Conservation (phyloP, 31 red algal genomes). For the Porphyra umbilicalis region DNA sequence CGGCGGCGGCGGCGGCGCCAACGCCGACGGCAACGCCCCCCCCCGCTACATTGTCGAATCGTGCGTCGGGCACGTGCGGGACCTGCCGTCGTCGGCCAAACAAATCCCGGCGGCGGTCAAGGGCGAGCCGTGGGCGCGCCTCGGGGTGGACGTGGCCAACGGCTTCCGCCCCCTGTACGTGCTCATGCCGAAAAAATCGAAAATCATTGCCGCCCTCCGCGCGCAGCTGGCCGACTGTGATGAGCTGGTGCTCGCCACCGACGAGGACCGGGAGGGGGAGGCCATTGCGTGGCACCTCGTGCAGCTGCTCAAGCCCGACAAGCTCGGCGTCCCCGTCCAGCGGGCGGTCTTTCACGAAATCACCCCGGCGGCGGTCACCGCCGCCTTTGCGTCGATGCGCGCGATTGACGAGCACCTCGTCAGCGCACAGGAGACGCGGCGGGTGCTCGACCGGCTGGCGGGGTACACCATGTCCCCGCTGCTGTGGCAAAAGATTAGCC, state of each 20-base stretch:
- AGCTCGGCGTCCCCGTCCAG: conserved; percentile 66
- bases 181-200: conserved; percentile 41
- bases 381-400: conserved; percentile 53
- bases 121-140: conserved; percentile 54
- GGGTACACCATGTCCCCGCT: conserved; percentile 86
- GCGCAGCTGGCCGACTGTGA: conserved; percentile 25
- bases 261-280: conserved; percentile 98
- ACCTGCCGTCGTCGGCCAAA: conserved; percentile 76
- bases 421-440: conserved; percentile 80
- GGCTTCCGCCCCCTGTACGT: conserved; percentile 88
- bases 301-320: conserved; percentile 75
- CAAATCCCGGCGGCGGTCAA: conserved; percentile 79
- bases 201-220: conserved; percentile 46
- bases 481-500: conserved; percentile 89
- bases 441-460: conserved; percentile 82
- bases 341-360: conserved; percentile 98
- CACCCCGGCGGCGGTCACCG: conserved; percentile 61
- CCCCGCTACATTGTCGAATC: conserved; percentile 51
- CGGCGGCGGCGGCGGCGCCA: neutral
- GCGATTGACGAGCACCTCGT: conserved; percentile 84
- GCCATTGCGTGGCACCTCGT: conserved; percentile 96
- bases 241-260: conserved; percentile 83
- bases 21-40: neutral
- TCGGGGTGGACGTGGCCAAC: conserved; percentile 91
- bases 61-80: conserved; percentile 90